These are phyloP conservation scores for Corymbia calophylla DNA, from an alignment of 441 rosid genomes.

Conservation along the genomic window DNA sequence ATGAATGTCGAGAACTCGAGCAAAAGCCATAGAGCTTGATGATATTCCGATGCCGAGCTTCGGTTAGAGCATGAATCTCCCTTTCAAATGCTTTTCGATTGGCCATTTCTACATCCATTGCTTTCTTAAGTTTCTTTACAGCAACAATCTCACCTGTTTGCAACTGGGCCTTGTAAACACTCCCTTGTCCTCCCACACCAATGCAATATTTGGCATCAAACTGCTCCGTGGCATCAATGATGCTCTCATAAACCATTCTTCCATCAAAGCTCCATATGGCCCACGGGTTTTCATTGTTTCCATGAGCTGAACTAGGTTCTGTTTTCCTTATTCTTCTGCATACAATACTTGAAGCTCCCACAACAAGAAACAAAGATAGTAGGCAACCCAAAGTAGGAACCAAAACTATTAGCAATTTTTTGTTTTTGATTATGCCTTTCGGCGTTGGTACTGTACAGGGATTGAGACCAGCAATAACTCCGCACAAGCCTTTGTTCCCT, in stretches of 20 bases:
- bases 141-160: slow-evolving; percentile 3
- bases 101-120: not conserved
- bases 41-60: slow-evolving; percentile 23
- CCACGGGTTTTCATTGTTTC: not conserved
- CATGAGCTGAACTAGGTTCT: not conserved
- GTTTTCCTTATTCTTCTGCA: not conserved
- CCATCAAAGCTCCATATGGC: not conserved
- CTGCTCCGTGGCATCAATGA: not conserved
- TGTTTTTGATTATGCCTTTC: not conserved
- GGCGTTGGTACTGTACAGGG: not conserved
- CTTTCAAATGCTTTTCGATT: not conserved
- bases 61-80: slow-evolving; percentile 16
- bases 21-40: slow-evolving; percentile 34
- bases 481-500: slow-evolving; percentile 25
- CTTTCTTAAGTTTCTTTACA: slow-evolving; percentile 13
- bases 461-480: not conserved
- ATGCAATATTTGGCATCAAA: not conserved
- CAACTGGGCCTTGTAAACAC: not conserved
- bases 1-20: slow-evolving; percentile 9
- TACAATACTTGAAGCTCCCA: not conserved
- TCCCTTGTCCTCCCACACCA: not conserved
- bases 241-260: not conserved
- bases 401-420: not conserved
- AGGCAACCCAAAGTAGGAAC: slow-evolving; percentile 8
- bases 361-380: not conserved